Conservation (phyloP, 768 basidiomycete species). For the Boletales sp. region DNA sequence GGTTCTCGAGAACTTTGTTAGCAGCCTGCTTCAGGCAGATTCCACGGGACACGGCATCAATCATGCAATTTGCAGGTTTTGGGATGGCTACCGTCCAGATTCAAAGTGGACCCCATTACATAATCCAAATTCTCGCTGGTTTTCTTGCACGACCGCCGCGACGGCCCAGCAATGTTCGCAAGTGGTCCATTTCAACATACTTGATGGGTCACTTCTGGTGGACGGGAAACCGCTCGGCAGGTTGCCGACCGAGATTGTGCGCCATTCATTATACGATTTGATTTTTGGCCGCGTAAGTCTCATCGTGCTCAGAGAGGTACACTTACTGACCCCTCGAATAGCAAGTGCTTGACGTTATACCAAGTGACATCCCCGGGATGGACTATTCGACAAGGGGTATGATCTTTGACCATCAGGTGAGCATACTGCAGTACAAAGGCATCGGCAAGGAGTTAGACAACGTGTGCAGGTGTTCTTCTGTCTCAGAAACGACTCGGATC, state of each 20-base stretch:
- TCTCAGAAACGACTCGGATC: too few relatives aligned
- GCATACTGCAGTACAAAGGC: too few relatives aligned
- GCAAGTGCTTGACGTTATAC: constrained; percentile 15
- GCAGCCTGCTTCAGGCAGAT: background rate
- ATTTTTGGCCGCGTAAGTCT: constrained; percentile 21
- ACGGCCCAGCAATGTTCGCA: too few relatives aligned
- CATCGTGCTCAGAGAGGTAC: fast-evolving
- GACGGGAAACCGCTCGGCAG: constrained; percentile 20
- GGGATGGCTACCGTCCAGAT: constrained; percentile 23
- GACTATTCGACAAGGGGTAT: too few relatives aligned
- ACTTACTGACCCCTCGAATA: constrained; percentile 1
- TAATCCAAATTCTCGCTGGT: too few relatives aligned
- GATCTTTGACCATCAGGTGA: too few relatives aligned
- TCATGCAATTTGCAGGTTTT: constrained; percentile 14
- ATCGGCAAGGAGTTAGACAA: too few relatives aligned
- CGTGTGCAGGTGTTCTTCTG: too few relatives aligned
- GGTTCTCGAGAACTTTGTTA: constrained; percentile 14
- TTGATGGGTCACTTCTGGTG: constrained; percentile 23
- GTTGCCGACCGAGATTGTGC: constrained; percentile 12
- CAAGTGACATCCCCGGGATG: too few relatives aligned
- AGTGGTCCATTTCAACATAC: constrained; percentile 11
- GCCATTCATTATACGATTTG: constrained; percentile 9
- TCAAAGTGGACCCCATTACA: constrained; percentile 9
- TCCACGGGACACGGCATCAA: constrained; percentile 9
- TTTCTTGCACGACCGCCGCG: too few relatives aligned